Percentiles rank a stretch among this genome's conserved stretches.
Conservation (phyloP, 2,329 filamentous ascomycete genomes). For the Colletotrichum sp. region DNA sequence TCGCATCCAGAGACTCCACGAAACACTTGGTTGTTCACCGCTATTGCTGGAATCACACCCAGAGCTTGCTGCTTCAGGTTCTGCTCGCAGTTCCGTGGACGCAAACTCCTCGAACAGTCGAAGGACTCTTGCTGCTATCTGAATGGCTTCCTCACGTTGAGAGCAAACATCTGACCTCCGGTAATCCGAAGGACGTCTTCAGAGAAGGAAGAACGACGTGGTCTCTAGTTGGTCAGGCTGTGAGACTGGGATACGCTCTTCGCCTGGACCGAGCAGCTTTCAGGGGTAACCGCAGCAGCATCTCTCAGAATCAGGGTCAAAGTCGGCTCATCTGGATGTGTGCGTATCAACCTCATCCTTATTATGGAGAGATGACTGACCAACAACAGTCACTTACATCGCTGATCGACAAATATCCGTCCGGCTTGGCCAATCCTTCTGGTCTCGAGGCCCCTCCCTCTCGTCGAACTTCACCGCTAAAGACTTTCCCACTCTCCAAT, state of each 20-base stretch:
- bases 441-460: not conserved
- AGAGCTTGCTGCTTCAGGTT: not conserved
- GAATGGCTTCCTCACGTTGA: not conserved
- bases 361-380: not conserved
- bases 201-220: not conserved
- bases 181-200: not conserved
- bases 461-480: not conserved
- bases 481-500: not conserved
- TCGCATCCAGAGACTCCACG: not conserved
- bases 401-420: not conserved
- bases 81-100: not conserved
- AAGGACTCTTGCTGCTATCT: not conserved
- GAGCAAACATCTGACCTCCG: not conserved
- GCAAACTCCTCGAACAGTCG: not conserved
- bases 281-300: not conserved
- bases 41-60: not conserved
- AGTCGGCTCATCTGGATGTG: not conserved
- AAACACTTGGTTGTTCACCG: not conserved
- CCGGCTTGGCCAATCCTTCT: not conserved
- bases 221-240: not conserved
- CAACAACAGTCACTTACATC: not conserved
- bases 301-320: not conserved
- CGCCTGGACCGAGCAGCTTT: not conserved
- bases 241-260: not conserved
- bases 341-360: accelerated